Percentiles rank a stretch among this genome's conserved stretches.
Conservation (phyloP, 2,329 filamentous ascomycete genomes). For the Ascochyta koolunga region DNA sequence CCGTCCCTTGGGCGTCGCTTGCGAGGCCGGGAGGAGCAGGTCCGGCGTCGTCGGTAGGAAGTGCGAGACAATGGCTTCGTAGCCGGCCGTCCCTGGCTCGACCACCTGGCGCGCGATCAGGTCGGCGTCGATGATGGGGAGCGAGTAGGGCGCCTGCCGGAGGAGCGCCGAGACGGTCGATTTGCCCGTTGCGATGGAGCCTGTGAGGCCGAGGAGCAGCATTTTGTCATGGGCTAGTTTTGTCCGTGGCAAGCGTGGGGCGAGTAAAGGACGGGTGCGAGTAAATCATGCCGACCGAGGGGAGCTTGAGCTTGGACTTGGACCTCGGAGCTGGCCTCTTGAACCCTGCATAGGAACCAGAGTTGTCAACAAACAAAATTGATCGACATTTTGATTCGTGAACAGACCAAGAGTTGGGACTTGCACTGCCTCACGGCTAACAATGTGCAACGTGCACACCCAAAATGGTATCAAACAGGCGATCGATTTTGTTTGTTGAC, state of each 20-base stretch:
- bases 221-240: conserved; percentile 57
- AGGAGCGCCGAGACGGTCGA: conserved; percentile 91
- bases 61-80: conserved; percentile 79
- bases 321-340: conserved; percentile 21
- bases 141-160: conserved; percentile 76
- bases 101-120: conserved; percentile 90
- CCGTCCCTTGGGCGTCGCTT: conserved; percentile 64
- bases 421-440: too few species aligned
- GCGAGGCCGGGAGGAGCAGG: conserved; percentile 66
- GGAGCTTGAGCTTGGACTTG: conserved; percentile 15
- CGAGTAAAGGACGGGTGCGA: not conserved
- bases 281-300: not conserved
- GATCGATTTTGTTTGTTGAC: too few species aligned
- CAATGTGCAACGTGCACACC: too few species aligned
- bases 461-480: too few species aligned
- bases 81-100: conserved; percentile 85
- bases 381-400: too few species aligned
- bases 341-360: too few species aligned
- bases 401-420: too few species aligned
- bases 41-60: conserved; percentile 86
- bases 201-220: conserved; percentile 94
- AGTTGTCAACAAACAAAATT: too few species aligned
- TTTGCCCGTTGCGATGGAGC: conserved; percentile 97
- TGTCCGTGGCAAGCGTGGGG: too few species aligned
- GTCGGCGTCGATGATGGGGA: conserved; percentile 95